These are phyloP conservation scores for Conticribra guillardii DNA, from an alignment of 108 stramenopile genomes.

Conservation along the genomic window DNA sequence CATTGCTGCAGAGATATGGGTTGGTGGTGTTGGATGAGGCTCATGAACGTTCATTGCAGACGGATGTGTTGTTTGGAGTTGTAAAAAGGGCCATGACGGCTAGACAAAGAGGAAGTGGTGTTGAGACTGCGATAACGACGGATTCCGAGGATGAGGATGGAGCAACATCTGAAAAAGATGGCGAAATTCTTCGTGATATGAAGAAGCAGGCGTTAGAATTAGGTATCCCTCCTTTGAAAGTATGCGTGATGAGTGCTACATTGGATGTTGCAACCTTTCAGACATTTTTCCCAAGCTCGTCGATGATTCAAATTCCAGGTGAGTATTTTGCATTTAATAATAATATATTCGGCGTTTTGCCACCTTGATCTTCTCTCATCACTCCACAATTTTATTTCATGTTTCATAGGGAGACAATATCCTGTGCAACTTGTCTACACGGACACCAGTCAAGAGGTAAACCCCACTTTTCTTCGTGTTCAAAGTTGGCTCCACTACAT, in stretches of 20 bases:
- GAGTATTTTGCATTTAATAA: not conserved
- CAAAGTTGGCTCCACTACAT: not conserved
- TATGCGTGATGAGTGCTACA: constrained; percentile 98
- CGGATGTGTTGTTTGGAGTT: constrained; percentile 95
- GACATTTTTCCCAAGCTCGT: constrained; percentile 73
- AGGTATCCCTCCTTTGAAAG: constrained; percentile 74
- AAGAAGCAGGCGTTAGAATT: constrained; percentile 41
- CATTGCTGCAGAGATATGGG: constrained; percentile 79
- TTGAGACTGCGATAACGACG: not conserved
- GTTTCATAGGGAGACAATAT: constrained; percentile 62
- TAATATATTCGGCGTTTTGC: not conserved
- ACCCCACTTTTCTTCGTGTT: not conserved
- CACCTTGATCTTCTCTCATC: not conserved
- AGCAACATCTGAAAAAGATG: constrained; percentile 45
- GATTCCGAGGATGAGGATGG: not conserved
- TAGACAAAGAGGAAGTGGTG: constrained; percentile 24
- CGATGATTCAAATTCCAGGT: constrained; percentile 82
- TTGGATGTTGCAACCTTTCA: constrained; percentile 87
- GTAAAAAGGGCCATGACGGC: constrained; percentile 82
- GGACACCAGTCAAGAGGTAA: constrained; percentile 61
- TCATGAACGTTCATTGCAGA: constrained; percentile 95
- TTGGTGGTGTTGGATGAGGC: constrained; percentile 96
- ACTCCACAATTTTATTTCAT: not conserved
- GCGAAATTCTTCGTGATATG: constrained; percentile 52
- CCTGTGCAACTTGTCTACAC: constrained; percentile 87